Conservation (phyloP, 805 yeast species). For the Nakazawaea pomicola region DNA sequence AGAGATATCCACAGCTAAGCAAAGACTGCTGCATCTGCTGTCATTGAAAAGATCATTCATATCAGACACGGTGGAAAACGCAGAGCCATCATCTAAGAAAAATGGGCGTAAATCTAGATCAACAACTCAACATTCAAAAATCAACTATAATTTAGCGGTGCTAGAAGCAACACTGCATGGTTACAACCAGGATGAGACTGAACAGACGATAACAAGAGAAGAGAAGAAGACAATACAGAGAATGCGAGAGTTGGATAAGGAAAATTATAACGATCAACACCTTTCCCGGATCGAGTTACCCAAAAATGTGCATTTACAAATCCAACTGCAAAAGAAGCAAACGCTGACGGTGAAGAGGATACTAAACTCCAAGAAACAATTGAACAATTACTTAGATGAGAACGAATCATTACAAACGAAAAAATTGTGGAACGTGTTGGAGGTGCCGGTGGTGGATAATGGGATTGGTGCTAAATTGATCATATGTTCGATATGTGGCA, state of each 20-base stretch:
- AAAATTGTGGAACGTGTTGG: conserved; percentile 24
- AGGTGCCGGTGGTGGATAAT: conserved; percentile 25
- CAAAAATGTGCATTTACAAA: conserved; percentile 16
- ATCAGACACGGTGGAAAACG: neutral
- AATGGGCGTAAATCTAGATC: conserved; percentile 9
- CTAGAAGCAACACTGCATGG: conserved; percentile 17
- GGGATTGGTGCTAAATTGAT: conserved; percentile 25
- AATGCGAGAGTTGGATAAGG: conserved; percentile 36
- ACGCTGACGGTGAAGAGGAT: conserved; percentile 33
- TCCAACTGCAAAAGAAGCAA: conserved; percentile 13
- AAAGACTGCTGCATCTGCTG: too few species aligned
- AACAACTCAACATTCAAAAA: conserved; percentile 3
- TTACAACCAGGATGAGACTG: conserved; percentile 15
- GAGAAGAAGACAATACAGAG: conserved; percentile 32
- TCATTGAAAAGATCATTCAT: conserved; percentile 1
- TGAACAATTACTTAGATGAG: conserved; percentile 37
- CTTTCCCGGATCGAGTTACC: conserved; percentile 33
- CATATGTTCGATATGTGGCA: conserved; percentile 42
- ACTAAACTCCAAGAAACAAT: conserved; percentile 33
- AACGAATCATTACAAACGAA: conserved; percentile 24
- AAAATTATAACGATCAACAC: conserved; percentile 35
- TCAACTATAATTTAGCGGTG: conserved; percentile 28
- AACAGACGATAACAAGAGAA: conserved; percentile 19
- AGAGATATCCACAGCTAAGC: too few species aligned
- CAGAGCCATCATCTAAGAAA: neutral